Conservation (phyloP, 2,329 filamentous ascomycete genomes). For the Penicillium palitans region DNA sequence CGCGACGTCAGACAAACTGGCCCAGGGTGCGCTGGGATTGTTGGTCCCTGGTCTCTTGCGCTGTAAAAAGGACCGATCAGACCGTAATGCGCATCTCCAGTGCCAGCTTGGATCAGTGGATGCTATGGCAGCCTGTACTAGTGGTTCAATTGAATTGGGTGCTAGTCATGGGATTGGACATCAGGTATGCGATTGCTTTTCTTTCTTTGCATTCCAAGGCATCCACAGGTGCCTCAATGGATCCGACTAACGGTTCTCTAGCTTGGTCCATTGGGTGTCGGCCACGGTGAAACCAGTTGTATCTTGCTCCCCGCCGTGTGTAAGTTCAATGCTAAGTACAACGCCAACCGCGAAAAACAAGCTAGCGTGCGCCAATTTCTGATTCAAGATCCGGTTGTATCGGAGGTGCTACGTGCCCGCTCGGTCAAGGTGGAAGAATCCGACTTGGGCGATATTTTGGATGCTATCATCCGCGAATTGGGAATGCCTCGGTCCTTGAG, state of each 20-base stretch:
- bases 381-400: conserved; percentile 40
- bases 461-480: conserved; percentile 52
- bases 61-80: conserved; percentile 39
- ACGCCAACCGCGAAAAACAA: conserved; percentile 48
- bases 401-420: conserved; percentile 37
- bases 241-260: conserved; percentile 15
- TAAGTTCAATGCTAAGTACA: conserved; percentile 53
- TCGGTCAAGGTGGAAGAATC: conserved; percentile 27
- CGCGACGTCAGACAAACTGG: conserved; percentile 38
- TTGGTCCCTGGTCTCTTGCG: conserved; percentile 48
- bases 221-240: background rate
- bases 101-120: conserved; percentile 55
- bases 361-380: conserved; percentile 43
- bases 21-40: conserved; percentile 41
- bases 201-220: background rate
- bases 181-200: conserved; percentile 38
- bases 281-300: conserved; percentile 62
- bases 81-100: conserved; percentile 47
- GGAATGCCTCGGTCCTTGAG: conserved; percentile 56
- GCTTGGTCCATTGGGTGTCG: conserved; percentile 57
- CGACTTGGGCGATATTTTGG: conserved; percentile 55
- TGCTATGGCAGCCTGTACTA: conserved; percentile 52
- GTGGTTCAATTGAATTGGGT: conserved; percentile 46
- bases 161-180: conserved; percentile 56
- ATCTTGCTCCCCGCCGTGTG: conserved; percentile 57